Base-by-base conservation (phyloP, 495 filamentous ascomycete species). In the Penicillium daleae region DNA sequence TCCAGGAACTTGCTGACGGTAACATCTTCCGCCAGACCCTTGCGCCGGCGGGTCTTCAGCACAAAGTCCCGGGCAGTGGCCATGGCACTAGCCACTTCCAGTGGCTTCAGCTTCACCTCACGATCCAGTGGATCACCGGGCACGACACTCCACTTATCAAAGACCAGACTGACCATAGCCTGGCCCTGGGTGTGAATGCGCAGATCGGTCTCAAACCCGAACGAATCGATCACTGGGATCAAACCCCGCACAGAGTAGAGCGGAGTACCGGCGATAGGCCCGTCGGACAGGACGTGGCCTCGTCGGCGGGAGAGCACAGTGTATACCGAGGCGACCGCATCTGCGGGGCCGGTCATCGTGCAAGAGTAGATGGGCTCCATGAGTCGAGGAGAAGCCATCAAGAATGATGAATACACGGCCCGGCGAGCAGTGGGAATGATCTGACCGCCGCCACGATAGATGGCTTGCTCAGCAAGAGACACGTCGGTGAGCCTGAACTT, bases 181-280 rank as follows among this genome's bases (percentile, higher is more conserved):
- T 93, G 90, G 42, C 95, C 94, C 74, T 97, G 93, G 0, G 96
- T 98, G 72, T 97, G 93, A 67, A 98, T 98, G 52, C 95, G 81
- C 44, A 98, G 82, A 78, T 99, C 95, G 3, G 95, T 98, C 77
- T 99, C 95, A 74, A 99, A 97, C 7, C 95, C 95, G 71, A 99
- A 99, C 12, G 86, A 90, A 78, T 99, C 95, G 67, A 99, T 96
- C 35, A 99, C 95, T 1, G 95, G 95, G 52, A 99, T 90, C 26
- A 97, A 81, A 2, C 95, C 95, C 60, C 85, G 89, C 31, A 97
- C 92, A 13, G 88, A 86, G 78, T 98, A 98, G 13, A 99, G 83
- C n/a, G 92, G 94, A 1, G 96, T 99, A 8, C 95, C 95, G 5
- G 93, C 92, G 66, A 99, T 92, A 6, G 95, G 93, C 0, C 91